Evolutionary conservation across 1,139 yeast species (phyloP).

Genomic region (Suhomyces guaymorum): DNA sequence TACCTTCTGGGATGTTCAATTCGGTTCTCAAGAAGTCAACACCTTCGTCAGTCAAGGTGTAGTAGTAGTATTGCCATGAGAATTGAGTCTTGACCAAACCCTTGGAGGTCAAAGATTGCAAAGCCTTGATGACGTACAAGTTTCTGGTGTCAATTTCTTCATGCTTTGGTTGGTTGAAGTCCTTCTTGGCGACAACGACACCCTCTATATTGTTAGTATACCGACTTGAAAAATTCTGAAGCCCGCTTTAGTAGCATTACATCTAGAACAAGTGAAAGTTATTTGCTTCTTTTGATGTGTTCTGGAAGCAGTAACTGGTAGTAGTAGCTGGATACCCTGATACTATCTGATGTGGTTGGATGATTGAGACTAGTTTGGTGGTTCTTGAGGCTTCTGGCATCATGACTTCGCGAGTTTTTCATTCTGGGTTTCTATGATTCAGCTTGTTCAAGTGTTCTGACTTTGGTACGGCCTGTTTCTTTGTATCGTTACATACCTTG

Average conservation of each 20-base stretch:
- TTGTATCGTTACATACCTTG: conserved; percentile 67
- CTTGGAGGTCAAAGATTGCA: conserved; percentile 97
- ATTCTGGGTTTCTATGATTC: background rate
- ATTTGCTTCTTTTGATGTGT: too few species aligned
- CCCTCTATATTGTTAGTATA: conserved; percentile 72
- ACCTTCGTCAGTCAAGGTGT: conserved; percentile 99
- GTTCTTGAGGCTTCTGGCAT: too few species aligned
- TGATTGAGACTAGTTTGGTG: too few species aligned
- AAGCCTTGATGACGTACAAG: conserved; percentile 98
- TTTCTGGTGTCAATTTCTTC: conserved; percentile 97
- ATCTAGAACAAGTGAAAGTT: too few species aligned
- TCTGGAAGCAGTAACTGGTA: too few species aligned
- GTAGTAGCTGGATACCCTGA: too few species aligned
- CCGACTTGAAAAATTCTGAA: too few species aligned
- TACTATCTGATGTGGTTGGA: too few species aligned
- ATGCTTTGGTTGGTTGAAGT: conserved; percentile 96
- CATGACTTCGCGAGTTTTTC: too few species aligned
- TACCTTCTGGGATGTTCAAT: conserved; percentile 98
- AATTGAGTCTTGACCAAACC: conserved; percentile 99
- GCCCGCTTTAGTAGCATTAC: too few species aligned
- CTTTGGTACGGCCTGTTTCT: background rate
- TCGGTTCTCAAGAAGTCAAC: conserved; percentile 97
- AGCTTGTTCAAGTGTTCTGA: background rate
- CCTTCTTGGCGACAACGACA: conserved; percentile 99
- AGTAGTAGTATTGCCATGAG: conserved; percentile 99